phyloP scores from a whole-genome alignment of 192 early-diverging fungal genomes.

The Chytriomyces sp. region DNA sequence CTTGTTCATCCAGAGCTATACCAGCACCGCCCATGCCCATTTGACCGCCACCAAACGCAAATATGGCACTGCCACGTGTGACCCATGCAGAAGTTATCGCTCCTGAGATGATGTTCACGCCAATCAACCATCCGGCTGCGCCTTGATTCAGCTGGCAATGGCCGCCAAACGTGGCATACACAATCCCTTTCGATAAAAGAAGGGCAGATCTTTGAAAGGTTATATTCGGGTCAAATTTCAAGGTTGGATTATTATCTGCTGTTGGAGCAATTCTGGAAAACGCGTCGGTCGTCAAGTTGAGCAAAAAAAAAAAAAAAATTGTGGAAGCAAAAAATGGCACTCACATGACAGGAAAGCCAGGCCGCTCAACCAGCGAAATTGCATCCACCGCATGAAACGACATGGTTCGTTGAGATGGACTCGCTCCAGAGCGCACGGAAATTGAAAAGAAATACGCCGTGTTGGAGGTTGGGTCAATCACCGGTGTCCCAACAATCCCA shows the following conservation, averaged over 20 bases:
- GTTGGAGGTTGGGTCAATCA: constrained; percentile 19
- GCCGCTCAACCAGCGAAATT: constrained; percentile 4
- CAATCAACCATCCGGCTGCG: constrained; percentile 32
- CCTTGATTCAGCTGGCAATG: constrained; percentile 33
- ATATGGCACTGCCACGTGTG: neutral
- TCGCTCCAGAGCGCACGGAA: neutral
- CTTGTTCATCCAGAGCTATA: constrained; percentile 9
- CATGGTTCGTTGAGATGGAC: constrained; percentile 11
- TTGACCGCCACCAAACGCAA: constrained; percentile 24
- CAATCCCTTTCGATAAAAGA: constrained; percentile 9
- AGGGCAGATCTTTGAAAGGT: constrained; percentile 22
- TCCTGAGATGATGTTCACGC: neutral
- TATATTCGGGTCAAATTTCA: constrained; percentile 12
- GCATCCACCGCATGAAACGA: constrained; percentile 30
- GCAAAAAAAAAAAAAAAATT: neutral
- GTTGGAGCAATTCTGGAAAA: constrained; percentile 14
- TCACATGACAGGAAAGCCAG: constrained; percentile 12
- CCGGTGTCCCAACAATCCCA: constrained; percentile 30
- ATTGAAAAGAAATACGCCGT: constrained; percentile 37
- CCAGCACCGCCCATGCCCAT: constrained; percentile 23
- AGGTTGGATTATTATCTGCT: constrained; percentile 26
- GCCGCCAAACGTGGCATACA: constrained; percentile 30
- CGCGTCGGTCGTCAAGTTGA: too few species aligned
- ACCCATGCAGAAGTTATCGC: neutral
- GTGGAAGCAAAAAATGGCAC: neutral